phyloP scores from a whole-genome alignment of 1,139 yeast genomes.

The Hyphopichia pseudoburtonii region DNA sequence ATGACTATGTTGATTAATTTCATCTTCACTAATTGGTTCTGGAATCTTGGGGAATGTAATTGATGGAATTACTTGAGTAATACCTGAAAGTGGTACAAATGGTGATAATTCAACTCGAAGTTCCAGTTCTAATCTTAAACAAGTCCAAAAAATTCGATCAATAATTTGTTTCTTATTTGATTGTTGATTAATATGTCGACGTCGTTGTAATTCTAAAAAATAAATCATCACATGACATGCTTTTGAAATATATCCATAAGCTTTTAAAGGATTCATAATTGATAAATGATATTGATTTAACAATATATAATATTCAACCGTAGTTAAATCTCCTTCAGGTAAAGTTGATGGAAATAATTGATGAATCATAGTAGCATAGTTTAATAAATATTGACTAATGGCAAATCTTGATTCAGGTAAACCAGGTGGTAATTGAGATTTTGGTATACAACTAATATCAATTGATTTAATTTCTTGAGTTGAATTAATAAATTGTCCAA shows the following conservation, averaged over 20 bases:
- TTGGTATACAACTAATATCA: constrained; percentile 18
- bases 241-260: constrained; percentile 31
- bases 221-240: constrained; percentile 40
- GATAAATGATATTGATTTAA: constrained; percentile 37
- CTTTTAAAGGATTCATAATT: constrained; percentile 36
- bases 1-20: constrained; percentile 22
- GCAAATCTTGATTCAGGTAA: constrained; percentile 21
- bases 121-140: constrained; percentile 48
- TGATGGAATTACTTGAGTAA: constrained; percentile 41
- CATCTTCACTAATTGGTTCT: constrained; percentile 20
- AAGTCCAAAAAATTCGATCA: constrained; percentile 47
- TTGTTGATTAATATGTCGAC: constrained; percentile 5
- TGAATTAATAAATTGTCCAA: constrained; percentile 27
- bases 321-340: constrained; percentile 18
- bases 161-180: constrained; percentile 18
- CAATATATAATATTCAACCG: constrained; percentile 32
- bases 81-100: constrained; percentile 41
- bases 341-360: constrained; percentile 24
- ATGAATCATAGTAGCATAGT: constrained; percentile 23
- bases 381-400: constrained; percentile 24
- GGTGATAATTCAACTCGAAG: constrained; percentile 46
- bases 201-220: constrained; percentile 19
- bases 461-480: constrained; percentile 27
- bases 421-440: constrained; percentile 10
- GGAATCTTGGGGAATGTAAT: constrained; percentile 44